Percentiles rank a stretch among this genome's conserved stretches.
These are phyloP conservation scores for Elsinoe australis DNA, from an alignment of 2,329 filamentous ascomycete genomes.

Conservation along the genomic window DNA sequence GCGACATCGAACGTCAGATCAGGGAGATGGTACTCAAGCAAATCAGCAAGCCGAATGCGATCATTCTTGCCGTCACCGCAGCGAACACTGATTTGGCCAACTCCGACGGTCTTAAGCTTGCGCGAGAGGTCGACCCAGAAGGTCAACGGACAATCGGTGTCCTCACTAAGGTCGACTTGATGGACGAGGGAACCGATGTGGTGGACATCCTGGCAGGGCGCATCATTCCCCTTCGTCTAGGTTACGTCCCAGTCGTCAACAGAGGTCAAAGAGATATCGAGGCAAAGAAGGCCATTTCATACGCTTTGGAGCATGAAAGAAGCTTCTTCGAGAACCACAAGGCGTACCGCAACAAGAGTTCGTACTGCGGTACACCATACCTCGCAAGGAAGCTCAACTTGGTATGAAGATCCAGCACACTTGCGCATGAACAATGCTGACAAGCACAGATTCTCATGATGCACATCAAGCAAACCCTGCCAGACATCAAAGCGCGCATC, in stretches of 20 bases:
- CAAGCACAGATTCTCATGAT: constrained; percentile 78
- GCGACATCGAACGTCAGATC: constrained; percentile 95
- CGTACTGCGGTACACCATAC: constrained; percentile 97
- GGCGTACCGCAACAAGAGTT: constrained; percentile 96
- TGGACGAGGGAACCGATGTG: constrained; percentile 97
- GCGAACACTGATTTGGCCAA: constrained; percentile 98
- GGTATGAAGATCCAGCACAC: constrained; percentile 32
- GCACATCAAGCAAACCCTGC: constrained; percentile 99
- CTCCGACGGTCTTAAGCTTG: constrained; percentile 93
- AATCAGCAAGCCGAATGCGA: constrained; percentile 96
- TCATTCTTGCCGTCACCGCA: constrained; percentile 90
- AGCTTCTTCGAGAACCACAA: constrained; percentile 98
- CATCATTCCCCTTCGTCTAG: constrained; percentile 88
- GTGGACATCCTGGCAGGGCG: constrained; percentile 96
- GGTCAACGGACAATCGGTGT: constrained; percentile 98
- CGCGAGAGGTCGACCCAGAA: constrained; percentile 92
- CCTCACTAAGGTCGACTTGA: constrained; percentile 95
- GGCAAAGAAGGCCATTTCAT: constrained; percentile 90
- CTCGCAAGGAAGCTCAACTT: constrained; percentile 93
- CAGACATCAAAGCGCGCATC: constrained; percentile 96
- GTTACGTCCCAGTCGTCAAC: constrained; percentile 97
- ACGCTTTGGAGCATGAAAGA: constrained; percentile 87
- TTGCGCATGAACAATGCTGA: constrained; percentile 29
- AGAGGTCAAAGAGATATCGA: constrained; percentile 96
- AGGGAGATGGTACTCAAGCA: constrained; percentile 98